A percentile compares a stretch with the other conserved stretches of the same genome.
Conservation (phyloP, 257 asterid genomes). For the Cruciata laevipes region DNA sequence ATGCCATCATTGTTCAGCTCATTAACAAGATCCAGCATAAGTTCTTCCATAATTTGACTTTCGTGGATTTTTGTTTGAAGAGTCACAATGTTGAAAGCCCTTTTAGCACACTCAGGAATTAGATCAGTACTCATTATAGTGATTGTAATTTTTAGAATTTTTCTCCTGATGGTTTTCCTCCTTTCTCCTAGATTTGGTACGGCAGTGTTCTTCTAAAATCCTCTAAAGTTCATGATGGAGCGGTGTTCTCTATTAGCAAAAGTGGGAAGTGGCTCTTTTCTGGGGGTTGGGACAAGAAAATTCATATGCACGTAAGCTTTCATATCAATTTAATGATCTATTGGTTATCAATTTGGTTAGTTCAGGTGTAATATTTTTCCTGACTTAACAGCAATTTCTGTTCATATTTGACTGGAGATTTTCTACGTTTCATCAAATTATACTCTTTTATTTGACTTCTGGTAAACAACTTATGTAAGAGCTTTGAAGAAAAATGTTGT, state of each 20-base stretch:
- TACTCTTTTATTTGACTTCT: not conserved
- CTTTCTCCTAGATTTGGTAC: constrained; percentile 54
- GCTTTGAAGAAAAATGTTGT: constrained; percentile 1
- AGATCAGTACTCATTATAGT: not conserved
- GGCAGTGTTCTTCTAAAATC: constrained; percentile 49
- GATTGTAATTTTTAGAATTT: not conserved
- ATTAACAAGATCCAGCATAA: not conserved
- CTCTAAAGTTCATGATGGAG: constrained; percentile 48
- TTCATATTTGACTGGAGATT: not conserved
- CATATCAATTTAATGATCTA: not conserved
- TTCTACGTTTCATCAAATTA: not conserved
- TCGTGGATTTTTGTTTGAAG: not conserved
- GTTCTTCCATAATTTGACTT: not conserved
- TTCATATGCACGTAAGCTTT: constrained; percentile 49
- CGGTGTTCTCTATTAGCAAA: constrained; percentile 52
- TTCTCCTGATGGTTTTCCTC: not conserved
- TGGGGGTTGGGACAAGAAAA: constrained; percentile 81
- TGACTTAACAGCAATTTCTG: not conserved
- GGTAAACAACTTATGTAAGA: not conserved
- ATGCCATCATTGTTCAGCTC: not conserved
- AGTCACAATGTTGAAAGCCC: not conserved
- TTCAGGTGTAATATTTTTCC: not conserved
- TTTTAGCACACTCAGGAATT: not conserved
- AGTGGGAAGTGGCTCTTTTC: constrained; percentile 60
- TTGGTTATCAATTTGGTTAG: not conserved